phyloP scores from a whole-genome alignment of 2,329 filamentous ascomycete genomes.

The Colletotrichum magnum region DNA sequence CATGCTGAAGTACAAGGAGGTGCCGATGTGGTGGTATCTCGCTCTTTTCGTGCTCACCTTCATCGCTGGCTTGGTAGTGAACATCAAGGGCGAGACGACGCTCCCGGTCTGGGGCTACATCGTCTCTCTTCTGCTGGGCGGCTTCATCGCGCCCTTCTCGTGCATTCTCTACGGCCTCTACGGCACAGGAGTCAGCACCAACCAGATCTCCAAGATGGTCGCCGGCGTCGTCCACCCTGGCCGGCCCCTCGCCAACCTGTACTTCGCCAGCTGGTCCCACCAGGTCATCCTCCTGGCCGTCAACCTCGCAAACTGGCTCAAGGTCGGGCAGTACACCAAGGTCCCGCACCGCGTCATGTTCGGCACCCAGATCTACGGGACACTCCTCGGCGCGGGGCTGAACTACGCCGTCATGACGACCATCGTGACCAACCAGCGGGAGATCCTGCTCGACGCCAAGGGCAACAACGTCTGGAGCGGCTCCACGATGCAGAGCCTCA shows the following conservation, averaged over 20 bases:
- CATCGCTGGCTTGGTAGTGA: slow-evolving; percentile 51
- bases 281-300: slow-evolving; percentile 52
- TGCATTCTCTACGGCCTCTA: slow-evolving; percentile 48
- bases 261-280: slow-evolving; percentile 54
- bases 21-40: slow-evolving; percentile 54
- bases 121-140: slow-evolving; percentile 49
- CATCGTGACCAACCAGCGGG: slow-evolving; percentile 58
- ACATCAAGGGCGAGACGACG: slow-evolving; percentile 52
- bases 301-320: slow-evolving; percentile 49
- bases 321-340: slow-evolving; percentile 55
- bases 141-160: slow-evolving; percentile 53
- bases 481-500: slow-evolving; percentile 61
- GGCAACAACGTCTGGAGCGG: slow-evolving; percentile 63
- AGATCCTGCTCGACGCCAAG: slow-evolving; percentile 56
- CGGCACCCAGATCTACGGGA: slow-evolving; percentile 57
- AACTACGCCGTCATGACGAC: slow-evolving; percentile 63
- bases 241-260: slow-evolving; percentile 57
- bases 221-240: slow-evolving; percentile 61
- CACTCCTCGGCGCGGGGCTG: slow-evolving; percentile 56
- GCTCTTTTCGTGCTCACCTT: slow-evolving; percentile 49
- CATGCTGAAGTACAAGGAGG: slow-evolving; percentile 58
- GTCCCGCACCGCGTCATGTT: slow-evolving; percentile 57
- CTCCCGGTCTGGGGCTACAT: slow-evolving; percentile 55
- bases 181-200: slow-evolving; percentile 42
- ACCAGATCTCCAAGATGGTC: slow-evolving; percentile 56